Evolutionary conservation across 345 rosid genomes (phyloP), one percentile per base, ranked within the genome.

Genomic region (Eucalyptus melliodora): DNA sequence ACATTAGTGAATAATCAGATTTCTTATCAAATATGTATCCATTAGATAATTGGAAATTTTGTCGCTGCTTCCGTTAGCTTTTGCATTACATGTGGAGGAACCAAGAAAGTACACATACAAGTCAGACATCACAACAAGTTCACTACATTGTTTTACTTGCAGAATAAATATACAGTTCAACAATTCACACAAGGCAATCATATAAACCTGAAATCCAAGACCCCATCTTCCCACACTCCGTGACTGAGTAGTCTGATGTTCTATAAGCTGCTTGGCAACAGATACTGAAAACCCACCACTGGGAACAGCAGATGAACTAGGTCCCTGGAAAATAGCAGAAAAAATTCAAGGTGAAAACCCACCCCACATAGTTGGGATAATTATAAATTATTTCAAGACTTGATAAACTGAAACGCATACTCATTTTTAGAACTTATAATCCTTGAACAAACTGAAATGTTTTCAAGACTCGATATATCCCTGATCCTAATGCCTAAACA

Each of bases 161-260:
- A 51, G 45, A 37, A 77, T 37, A 77, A 77, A 77, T 0, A 77
- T 11, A 55, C 69, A 1, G 81, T 40, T n/a, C 42, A 60, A 88
- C 27, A 88, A 53, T 31, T 30, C 80, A 40, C 53, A n/a, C 8
- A n/a, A 49, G 69, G 77, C 7, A 59, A 47, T 83, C 65, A 92
- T 30, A 65, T 80, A 82, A 72, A 97, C 99, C 97, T 96, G 98
- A 89, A 98, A 95, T 88, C 99, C 99, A 89, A 98, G 97, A 91
- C 97, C 97, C 98, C 99, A 98, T 94, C 96, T 98, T 92, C 96
- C 93, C 86, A 95, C 96, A 86, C 89, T 92, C 4, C 92, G 94
- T 89, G 89, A 91, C 91, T 96, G 97, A 77, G 95, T 90, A 89
- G 94, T 94, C 87, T 77, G 83, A 37, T 77, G 83, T 77, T 77